Percentiles rank a stretch among this genome's conserved stretches.
Conservation (phyloP, 768 basidiomycete genomes). For the Trametes villosa region DNA sequence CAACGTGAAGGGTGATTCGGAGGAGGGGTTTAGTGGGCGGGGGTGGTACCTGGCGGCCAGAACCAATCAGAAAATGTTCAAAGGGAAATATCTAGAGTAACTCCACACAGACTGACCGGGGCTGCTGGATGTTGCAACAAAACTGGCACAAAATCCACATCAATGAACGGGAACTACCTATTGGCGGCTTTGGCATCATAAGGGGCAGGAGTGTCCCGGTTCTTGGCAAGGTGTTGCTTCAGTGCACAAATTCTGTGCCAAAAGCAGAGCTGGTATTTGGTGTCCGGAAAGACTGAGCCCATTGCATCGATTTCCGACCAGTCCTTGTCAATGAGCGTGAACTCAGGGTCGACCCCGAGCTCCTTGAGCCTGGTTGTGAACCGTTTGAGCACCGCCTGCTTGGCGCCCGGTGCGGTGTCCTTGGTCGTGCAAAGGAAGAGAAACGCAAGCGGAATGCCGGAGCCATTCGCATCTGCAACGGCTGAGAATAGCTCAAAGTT, state of each 20-base stretch:
- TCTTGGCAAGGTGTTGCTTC: not conserved
- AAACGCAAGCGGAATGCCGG: conserved; percentile 39
- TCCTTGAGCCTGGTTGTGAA: conserved; percentile 32
- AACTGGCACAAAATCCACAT: not conserved
- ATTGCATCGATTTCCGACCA: conserved; percentile 41
- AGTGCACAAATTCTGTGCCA: not conserved
- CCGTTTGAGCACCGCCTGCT: conserved; percentile 32
- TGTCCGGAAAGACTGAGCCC: conserved; percentile 28
- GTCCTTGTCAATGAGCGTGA: conserved; percentile 41
- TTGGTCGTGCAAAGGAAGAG: conserved; percentile 27
- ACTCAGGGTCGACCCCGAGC: conserved; percentile 29
- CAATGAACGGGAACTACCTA: not conserved
- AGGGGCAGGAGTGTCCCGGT: not conserved
- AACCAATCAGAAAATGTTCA: not conserved
- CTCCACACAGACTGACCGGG: not conserved
- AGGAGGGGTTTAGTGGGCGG: not conserved
- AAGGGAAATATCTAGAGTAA: not conserved
- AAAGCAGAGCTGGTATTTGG: conserved; percentile 37
- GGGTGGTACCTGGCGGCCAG: not conserved
- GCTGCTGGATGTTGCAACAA: not conserved
- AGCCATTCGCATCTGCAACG: conserved; percentile 39
- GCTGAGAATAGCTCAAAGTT: conserved; percentile 39
- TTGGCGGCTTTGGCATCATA: not conserved
- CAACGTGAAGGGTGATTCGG: not conserved
- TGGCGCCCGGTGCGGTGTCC: conserved; percentile 27